Base-by-base conservation (phyloP, 2,329 filamentous ascomycete species). In the Colletotrichum trifolii region DNA sequence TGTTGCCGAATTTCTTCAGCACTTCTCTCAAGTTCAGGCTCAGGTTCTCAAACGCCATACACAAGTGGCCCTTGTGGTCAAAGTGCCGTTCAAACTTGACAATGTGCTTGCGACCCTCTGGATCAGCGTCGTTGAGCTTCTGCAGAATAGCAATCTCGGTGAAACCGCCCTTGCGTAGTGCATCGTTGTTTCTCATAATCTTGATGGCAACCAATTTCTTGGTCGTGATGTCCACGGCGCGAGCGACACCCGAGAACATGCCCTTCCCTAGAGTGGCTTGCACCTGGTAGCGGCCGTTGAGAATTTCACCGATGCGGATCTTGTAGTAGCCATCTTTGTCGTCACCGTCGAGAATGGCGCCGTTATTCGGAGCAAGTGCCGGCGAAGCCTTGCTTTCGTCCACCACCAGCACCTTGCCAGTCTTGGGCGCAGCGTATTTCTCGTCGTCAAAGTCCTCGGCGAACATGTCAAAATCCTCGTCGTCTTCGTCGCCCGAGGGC, bases 251-350 rank as follows among this genome's bases (percentile, higher is more conserved):
- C 0, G 96, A 97, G 76, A 97, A 99, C 86, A 97, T 97, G 71
- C 96, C 96, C 77, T 93, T 94, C 68, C 96, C 96, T 25, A 99
- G 85, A 56, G 90, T 90, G 64, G 94, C 89, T 75, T 95, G 91
- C 38, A 99, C 89, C 74, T 96, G 92, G 77, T 98, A 98, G 39
- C 94, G 91, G 36, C 90, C 90, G 71, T 97, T 92, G 68, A 99
- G 85, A 55, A 98, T 82, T 81, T 99, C 96, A 73, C 95, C 94
- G 45, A 94, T 89, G 62, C 96, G 93, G 63, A 97, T 90, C 78
- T 96, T 96, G 83, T 98, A 99, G 76, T 98, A 98, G 6, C 95
- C 96, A 73, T 99, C 94, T 56, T 91, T 89, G 74, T 98, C 96
- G 74, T 97, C 94, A 65, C 97, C 95, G 73, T 98, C 95, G 56